Conservation (phyloP, 495 filamentous ascomycete genomes). For the Lasiosphaeriaceae sp. region DNA sequence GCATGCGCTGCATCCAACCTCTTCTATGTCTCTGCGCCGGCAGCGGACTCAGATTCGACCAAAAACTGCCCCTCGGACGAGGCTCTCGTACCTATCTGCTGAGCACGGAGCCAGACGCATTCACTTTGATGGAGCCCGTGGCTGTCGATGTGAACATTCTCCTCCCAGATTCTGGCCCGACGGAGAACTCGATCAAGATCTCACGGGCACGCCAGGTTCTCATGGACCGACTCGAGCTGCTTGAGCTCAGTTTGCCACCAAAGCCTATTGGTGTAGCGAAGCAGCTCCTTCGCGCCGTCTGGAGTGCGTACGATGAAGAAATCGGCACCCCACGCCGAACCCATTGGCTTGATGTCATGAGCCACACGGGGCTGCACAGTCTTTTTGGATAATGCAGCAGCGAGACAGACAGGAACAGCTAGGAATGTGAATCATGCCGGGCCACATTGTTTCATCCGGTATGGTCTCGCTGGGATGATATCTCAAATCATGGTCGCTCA, state of each 20-base stretch:
- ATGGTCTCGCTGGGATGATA: background rate
- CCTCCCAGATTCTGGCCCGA: background rate
- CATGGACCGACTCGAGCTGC: conserved; percentile 25
- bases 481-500: background rate
- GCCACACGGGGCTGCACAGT: conserved; percentile 26
- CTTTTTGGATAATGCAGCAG: conserved; percentile 24
- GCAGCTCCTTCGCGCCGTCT: conserved; percentile 27
- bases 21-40: conserved; percentile 32
- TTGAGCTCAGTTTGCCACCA: conserved; percentile 28
- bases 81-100: conserved; percentile 15
- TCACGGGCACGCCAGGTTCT: conserved; percentile 23
- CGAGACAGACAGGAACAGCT: background rate
- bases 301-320: conserved; percentile 31
- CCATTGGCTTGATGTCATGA: conserved; percentile 36
- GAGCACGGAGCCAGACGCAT: conserved; percentile 1
- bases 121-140: background rate
- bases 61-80: conserved; percentile 16
- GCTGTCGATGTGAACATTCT: background rate
- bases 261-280: conserved; percentile 32
- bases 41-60: conserved; percentile 27
- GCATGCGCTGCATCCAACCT: conserved; percentile 30
- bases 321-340: conserved; percentile 25
- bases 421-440: background rate
- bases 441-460: background rate
- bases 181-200: conserved; percentile 19